Conservation (phyloP, 2,329 filamentous ascomycete species). For the Taxawa tesnikishii region DNA sequence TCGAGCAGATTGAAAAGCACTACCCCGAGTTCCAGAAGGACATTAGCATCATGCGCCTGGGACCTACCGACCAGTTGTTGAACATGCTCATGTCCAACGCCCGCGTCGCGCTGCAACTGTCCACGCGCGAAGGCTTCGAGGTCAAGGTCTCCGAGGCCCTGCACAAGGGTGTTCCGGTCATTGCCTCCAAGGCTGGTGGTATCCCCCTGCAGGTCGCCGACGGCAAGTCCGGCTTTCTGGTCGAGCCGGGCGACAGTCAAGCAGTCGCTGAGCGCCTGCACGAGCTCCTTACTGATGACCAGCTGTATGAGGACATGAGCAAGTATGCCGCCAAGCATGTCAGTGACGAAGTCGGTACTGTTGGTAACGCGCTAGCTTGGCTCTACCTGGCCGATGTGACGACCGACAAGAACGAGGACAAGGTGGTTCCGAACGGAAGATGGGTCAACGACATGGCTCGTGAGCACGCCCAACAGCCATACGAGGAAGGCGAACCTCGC, state of each 20-base stretch:
- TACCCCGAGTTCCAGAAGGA: constrained; percentile 45
- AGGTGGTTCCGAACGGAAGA: constrained; percentile 44
- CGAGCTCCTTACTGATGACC: constrained; percentile 52
- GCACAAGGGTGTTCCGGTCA: constrained; percentile 67
- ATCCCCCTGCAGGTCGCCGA: constrained; percentile 69
- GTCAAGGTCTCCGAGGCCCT: constrained; percentile 77
- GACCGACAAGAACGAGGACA: constrained; percentile 37
- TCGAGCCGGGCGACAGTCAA: constrained; percentile 57
- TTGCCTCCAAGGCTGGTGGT: constrained; percentile 63
- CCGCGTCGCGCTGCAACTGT: constrained; percentile 64
- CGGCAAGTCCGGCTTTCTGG: constrained; percentile 59
- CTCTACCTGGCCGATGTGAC: constrained; percentile 63
- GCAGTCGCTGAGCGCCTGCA: constrained; percentile 56
- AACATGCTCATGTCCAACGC: constrained; percentile 64
- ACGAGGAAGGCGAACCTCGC: constrained; percentile 46
- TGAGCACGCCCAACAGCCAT: constrained; percentile 48
- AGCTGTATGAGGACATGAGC: constrained; percentile 41
- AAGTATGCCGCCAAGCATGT: constrained; percentile 47
- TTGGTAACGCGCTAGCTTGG: constrained; percentile 67
- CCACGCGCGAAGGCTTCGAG: constrained; percentile 72
- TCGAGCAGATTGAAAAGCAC: constrained; percentile 50
- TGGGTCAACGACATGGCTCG: constrained; percentile 69
- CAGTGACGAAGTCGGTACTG: constrained; percentile 70
- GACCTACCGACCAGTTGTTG: constrained; percentile 67
- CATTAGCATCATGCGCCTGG: constrained; percentile 64